Conservation (phyloP, 164 flowering plant species). For the Tetrastigma voinierianum region DNA sequence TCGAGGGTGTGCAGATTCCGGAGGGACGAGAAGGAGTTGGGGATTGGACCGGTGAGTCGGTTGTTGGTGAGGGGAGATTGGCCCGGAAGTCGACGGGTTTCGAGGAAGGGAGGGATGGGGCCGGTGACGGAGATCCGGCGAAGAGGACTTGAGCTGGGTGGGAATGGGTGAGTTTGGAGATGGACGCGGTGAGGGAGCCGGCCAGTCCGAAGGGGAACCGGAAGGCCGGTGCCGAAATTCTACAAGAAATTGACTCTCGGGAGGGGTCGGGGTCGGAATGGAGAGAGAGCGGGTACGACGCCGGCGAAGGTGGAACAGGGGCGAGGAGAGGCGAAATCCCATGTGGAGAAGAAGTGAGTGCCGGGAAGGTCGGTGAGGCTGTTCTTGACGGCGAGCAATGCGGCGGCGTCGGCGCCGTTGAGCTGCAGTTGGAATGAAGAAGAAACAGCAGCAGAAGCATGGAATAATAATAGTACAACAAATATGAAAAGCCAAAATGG, state of each 20-base stretch:
- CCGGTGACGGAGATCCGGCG: slow-evolving; percentile 72
- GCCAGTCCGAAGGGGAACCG: slow-evolving; percentile 56
- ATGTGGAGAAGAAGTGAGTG: slow-evolving; percentile 55
- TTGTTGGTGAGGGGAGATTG: slow-evolving; percentile 61
- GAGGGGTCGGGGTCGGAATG: neutral
- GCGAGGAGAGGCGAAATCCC: slow-evolving; percentile 55
- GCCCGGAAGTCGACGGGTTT: slow-evolving; percentile 52
- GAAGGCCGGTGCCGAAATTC: slow-evolving; percentile 70
- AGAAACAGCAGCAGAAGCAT: too few species aligned
- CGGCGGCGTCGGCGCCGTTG: too few species aligned
- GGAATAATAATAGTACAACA: too few species aligned
- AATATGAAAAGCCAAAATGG: too few species aligned
- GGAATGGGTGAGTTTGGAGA: slow-evolving; percentile 48
- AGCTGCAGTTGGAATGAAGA: too few species aligned
- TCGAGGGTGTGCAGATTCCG: slow-evolving; percentile 62
- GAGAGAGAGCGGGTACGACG: slow-evolving; percentile 34
- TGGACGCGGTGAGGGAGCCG: slow-evolving; percentile 46
- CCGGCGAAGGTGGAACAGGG: slow-evolving; percentile 65
- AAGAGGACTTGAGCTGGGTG: slow-evolving; percentile 55
- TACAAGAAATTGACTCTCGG: slow-evolving; percentile 43
- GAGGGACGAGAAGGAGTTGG: slow-evolving; percentile 43
- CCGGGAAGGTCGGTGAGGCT: slow-evolving; percentile 40
- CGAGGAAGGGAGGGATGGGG: slow-evolving; percentile 50
- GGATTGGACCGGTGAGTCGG: slow-evolving; percentile 58
- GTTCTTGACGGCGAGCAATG: too few species aligned